Evolutionary conservation across 176 grass and related monocot species (phyloP), one percentile per base, ranked within the genome.

Genomic region (Coix lacrymajobi): DNA sequence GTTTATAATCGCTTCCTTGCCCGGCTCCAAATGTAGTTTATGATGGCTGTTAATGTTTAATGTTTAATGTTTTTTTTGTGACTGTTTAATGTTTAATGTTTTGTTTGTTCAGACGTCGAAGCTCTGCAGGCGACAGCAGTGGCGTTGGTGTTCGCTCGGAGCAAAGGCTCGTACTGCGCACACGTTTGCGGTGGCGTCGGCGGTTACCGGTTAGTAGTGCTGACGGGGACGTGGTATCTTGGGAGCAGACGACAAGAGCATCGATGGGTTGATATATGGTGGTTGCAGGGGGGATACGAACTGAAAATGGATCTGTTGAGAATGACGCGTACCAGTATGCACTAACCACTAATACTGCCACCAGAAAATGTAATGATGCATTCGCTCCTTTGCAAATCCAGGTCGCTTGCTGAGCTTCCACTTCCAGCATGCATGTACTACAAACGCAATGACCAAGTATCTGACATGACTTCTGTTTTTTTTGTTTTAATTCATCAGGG

Each of bases 31-130:
- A 14, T 61, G 34, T 65, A 57, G 16, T 77, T 86, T 82, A 58
- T n/a, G 33, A 25, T 29, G 73, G 34, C 9, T 17, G 38, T 82
- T 58, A n/a, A n/a, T n/a, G n/a, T n/a, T n/a, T n/a, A n/a, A n/a
- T n/a, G n/a, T n/a, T n/a, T n/a, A n/a, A n/a, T n/a, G n/a, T n/a
- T n/a, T n/a, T n/a, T n/a, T n/a, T n/a, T n/a, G n/a, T n/a, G n/a
- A n/a, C n/a, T n/a, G n/a, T n/a, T n/a, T n/a, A n/a, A n/a, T n/a
- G n/a, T n/a, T n/a, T n/a, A n/a, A n/a, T 17, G 38, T 82, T 58
- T 39, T 78, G 56, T 60, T 67, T 29, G 88, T 78, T 85, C 19
- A 51, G 62, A 81, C 62, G 83, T 89, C 54, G 2, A 83, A 66
- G 77, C 71, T 51, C 19, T 24, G 68, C 36, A 45, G 61, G 30